These are phyloP conservation scores for Cryptosporidium sp. DNA, from an alignment of 169 alveolate genomes.

Conservation along the genomic window DNA sequence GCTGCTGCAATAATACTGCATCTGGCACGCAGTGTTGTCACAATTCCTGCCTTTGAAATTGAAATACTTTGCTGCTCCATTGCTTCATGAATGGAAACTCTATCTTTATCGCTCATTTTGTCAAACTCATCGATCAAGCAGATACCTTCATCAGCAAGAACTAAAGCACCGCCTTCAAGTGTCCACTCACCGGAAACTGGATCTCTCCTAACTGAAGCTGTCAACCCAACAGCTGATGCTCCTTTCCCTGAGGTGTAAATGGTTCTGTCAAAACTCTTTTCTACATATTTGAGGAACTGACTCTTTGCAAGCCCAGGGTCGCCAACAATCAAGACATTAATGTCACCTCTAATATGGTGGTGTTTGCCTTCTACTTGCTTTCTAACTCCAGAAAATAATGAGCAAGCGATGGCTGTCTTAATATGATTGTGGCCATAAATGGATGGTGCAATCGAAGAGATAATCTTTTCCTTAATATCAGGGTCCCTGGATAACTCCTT, in stretches of 20 bases:
- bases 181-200: conserved; percentile 97
- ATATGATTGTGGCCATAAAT: conserved; percentile 96
- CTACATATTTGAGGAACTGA: conserved; percentile 97
- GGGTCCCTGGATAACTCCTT: conserved; percentile 91
- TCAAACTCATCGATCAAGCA: conserved; percentile 99
- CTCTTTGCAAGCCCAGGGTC: conserved; percentile 99
- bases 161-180: conserved; percentile 99
- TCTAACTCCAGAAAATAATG: conserved; percentile 94
- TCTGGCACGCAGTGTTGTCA: conserved; percentile 97
- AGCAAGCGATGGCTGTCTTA: conserved; percentile 92
- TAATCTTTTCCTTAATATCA: conserved; percentile 92
- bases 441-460: conserved; percentile 97
- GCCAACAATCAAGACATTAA: conserved; percentile 93
- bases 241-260: conserved; percentile 97
- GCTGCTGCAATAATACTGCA: conserved; percentile 99
- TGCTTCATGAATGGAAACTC: conserved; percentile 99
- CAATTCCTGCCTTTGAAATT: conserved; percentile 98
- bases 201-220: conserved; percentile 96
- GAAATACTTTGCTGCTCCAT: conserved; percentile 99
- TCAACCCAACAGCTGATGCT: conserved; percentile 99
- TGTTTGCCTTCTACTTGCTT: conserved; percentile 94
- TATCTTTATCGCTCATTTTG: conserved; percentile 99
- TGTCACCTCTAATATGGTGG: conserved; percentile 96
- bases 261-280: conserved; percentile 94
- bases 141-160: conserved; percentile 98